These are phyloP conservation scores for Flammula alnicola DNA, from an alignment of 1,284 basidiomycete genomes.

Conservation along the genomic window DNA sequence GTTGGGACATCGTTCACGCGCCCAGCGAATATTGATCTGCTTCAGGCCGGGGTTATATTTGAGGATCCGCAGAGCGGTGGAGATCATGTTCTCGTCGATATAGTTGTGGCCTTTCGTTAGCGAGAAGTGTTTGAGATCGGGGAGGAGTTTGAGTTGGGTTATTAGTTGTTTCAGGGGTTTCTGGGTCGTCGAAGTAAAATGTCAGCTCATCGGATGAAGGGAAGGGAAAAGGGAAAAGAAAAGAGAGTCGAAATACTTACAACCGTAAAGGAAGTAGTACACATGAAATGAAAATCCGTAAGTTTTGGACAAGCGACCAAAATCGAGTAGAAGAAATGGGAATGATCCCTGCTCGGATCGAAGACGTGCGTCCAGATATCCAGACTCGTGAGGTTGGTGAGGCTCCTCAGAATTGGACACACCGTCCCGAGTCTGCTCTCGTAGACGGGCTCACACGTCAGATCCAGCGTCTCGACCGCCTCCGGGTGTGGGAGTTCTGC, in stretches of 20 bases:
- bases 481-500: constrained; percentile 37
- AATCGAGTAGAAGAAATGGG: constrained; percentile 37
- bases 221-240: background rate
- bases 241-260: constrained; percentile 35
- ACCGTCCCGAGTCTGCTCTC: constrained; percentile 36
- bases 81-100: constrained; percentile 46
- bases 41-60: constrained; percentile 36
- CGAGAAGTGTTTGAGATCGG: constrained; percentile 44
- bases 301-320: constrained; percentile 38
- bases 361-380: constrained; percentile 49
- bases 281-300: constrained; percentile 52
- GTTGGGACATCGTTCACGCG: constrained; percentile 46
- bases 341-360: constrained; percentile 36
- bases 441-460: constrained; percentile 51
- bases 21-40: constrained; percentile 50
- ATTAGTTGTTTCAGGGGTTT: constrained; percentile 44
- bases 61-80: constrained; percentile 41
- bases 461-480: constrained; percentile 43
- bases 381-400: constrained; percentile 42
- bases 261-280: constrained; percentile 45
- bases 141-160: constrained; percentile 37
- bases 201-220: background rate
- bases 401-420: constrained; percentile 34
- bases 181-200: constrained; percentile 21
- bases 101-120: constrained; percentile 51